phyloP scores from a whole-genome alignment of 768 basidiomycete genomes.

The Podaxis rugospora region DNA sequence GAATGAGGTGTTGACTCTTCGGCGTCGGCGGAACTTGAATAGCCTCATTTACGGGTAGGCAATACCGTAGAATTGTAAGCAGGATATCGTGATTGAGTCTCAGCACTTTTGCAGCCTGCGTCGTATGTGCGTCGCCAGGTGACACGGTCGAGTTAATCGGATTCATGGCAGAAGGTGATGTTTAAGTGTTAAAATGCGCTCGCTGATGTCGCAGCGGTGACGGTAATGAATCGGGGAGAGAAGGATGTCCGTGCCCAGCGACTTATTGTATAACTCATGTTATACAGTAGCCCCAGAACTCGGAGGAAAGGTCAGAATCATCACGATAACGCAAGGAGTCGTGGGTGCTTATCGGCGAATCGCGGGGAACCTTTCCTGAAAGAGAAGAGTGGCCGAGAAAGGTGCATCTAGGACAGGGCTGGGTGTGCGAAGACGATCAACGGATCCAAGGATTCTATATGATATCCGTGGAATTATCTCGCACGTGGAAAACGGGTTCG shows the following conservation, averaged over 20 bases:
- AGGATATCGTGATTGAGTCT: neutral
- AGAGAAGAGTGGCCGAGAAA: slow-evolving; percentile 1
- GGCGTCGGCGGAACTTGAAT: slow-evolving; percentile 1
- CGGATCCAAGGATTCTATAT: neutral
- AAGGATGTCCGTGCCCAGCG: neutral
- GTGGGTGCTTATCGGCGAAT: slow-evolving; percentile 5
- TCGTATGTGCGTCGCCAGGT: neutral
- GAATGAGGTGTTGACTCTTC: neutral
- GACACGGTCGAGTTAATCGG: neutral
- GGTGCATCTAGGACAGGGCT: neutral
- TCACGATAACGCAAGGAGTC: neutral
- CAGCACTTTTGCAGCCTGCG: neutral
- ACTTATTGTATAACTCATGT: neutral
- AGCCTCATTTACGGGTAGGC: neutral
- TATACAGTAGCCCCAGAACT: neutral
- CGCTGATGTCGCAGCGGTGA: neutral
- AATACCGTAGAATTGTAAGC: neutral
- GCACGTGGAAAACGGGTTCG: neutral
- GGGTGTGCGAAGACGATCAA: neutral
- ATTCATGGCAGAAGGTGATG: neutral
- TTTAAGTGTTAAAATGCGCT: neutral
- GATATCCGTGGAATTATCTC: neutral
- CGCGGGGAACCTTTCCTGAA: slow-evolving; percentile 5
- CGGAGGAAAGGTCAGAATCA: neutral
- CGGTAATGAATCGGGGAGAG: neutral